phyloP scores from a whole-genome alignment of 345 rosid species.

The Salix brachista region DNA sequence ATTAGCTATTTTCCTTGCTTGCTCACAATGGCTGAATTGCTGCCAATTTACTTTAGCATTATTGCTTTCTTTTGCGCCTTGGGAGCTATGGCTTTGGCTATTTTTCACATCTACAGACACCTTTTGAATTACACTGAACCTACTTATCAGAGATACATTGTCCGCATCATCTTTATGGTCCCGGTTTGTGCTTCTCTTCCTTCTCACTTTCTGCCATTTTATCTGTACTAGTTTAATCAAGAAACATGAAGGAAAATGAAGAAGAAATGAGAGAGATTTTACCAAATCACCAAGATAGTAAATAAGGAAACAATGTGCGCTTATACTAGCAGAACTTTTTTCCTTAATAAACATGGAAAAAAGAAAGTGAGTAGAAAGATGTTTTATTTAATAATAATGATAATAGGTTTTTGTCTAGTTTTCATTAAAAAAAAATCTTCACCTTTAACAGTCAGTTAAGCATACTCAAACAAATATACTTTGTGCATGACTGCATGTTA shows the following conservation, averaged over 20 bases:
- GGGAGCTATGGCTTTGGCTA: slow-evolving; percentile 70
- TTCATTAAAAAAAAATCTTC: background rate
- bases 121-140: slow-evolving; percentile 90
- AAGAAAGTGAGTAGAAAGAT: background rate
- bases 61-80: slow-evolving; percentile 65
- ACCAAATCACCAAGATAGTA: background rate
- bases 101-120: slow-evolving; percentile 78
- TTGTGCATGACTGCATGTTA: background rate
- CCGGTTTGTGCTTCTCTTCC: slow-evolving; percentile 51
- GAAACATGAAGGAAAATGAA: background rate
- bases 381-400: background rate
- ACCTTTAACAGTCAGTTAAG: background rate
- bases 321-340: background rate
- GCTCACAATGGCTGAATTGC: slow-evolving; percentile 49
- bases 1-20: background rate
- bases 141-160: slow-evolving; percentile 88
- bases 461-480: background rate
- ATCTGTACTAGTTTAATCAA: background rate
- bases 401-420: background rate
- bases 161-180: slow-evolving; percentile 95
- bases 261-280: background rate
- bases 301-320: background rate
- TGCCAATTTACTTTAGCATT: slow-evolving; percentile 45
- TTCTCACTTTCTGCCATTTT: background rate
- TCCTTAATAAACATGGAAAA: background rate